A percentile compares a stretch with the other conserved stretches of the same genome.
Conservation (phyloP, 169 alveolate species). For the Plasmodium malariae region DNA sequence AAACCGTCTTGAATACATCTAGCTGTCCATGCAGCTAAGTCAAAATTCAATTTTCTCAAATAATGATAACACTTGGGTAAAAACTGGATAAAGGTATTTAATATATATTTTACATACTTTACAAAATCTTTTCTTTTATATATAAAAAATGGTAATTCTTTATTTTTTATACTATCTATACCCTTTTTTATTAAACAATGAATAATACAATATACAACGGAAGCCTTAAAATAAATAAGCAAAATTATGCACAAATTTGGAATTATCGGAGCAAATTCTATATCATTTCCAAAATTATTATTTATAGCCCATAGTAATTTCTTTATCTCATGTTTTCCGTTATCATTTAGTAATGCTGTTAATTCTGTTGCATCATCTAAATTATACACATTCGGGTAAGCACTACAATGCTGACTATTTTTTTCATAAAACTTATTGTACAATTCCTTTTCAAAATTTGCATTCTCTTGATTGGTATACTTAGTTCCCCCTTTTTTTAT, state of each 20-base stretch:
- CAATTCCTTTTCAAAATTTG: slow-evolving; percentile 33
- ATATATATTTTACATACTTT: slow-evolving; percentile 48
- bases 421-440: slow-evolving; percentile 63
- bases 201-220: slow-evolving; percentile 81
- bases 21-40: slow-evolving; percentile 87
- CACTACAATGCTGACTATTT: neutral
- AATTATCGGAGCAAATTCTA: slow-evolving; percentile 84
- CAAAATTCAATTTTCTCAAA: slow-evolving; percentile 81
- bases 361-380: slow-evolving; percentile 84
- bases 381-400: slow-evolving; percentile 78
- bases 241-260: slow-evolving; percentile 84
- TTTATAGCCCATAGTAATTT: slow-evolving; percentile 85
- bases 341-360: slow-evolving; percentile 78
- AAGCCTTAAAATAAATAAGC: slow-evolving; percentile 82
- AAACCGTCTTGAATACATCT: slow-evolving; percentile 85
- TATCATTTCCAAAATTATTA: slow-evolving; percentile 80
- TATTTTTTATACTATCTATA: slow-evolving; percentile 57
- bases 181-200: slow-evolving; percentile 82
- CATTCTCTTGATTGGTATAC: slow-evolving; percentile 5
- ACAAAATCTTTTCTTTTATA: slow-evolving; percentile 71
- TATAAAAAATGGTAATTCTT: slow-evolving; percentile 48
- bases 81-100: slow-evolving; percentile 55
- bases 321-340: slow-evolving; percentile 83
- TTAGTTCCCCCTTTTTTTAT: slow-evolving; percentile 3
- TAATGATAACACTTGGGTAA: slow-evolving; percentile 70